Percentiles rank a stretch among this genome's conserved stretches.
These are phyloP conservation scores for Colletotrichum lentis DNA, from an alignment of 2,329 filamentous ascomycete genomes.

Conservation along the genomic window DNA sequence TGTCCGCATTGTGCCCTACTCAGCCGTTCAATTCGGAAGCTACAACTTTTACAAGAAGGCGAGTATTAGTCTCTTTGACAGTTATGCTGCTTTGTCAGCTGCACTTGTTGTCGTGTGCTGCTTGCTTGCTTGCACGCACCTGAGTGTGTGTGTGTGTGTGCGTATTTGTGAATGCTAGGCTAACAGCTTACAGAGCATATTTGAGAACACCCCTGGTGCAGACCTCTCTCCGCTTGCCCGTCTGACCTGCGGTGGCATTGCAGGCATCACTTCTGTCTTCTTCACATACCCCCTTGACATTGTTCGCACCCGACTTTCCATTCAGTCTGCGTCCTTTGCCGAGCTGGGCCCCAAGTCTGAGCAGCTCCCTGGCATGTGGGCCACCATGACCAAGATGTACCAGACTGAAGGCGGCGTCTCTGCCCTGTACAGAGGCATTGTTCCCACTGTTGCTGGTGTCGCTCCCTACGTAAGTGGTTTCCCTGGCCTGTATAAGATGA, in stretches of 20 bases:
- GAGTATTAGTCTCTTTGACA: constrained; percentile 38
- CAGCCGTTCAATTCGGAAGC: constrained; percentile 95
- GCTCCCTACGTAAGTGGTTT: constrained; percentile 80
- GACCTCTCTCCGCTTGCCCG: constrained; percentile 78
- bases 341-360: constrained; percentile 70
- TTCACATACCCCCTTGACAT: constrained; percentile 98
- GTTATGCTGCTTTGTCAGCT: not conserved
- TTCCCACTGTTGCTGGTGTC: constrained; percentile 93
- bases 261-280: constrained; percentile 94
- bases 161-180: not conserved
- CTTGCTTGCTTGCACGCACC: not conserved
- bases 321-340: constrained; percentile 96
- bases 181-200: constrained; percentile 65
- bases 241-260: constrained; percentile 87
- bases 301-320: constrained; percentile 92
- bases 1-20: constrained; percentile 97
- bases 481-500: not conserved
- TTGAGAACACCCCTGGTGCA: constrained; percentile 77
- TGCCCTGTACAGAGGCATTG: constrained; percentile 92
- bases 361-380: constrained; percentile 91
- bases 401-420: constrained; percentile 83
- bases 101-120: not conserved
- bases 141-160: not conserved
- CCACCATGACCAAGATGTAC: constrained; percentile 84
- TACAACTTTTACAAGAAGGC: constrained; percentile 98